Base-by-base conservation (phyloP, 139 green algal species). In the Volvox reticuliferus region DNA sequence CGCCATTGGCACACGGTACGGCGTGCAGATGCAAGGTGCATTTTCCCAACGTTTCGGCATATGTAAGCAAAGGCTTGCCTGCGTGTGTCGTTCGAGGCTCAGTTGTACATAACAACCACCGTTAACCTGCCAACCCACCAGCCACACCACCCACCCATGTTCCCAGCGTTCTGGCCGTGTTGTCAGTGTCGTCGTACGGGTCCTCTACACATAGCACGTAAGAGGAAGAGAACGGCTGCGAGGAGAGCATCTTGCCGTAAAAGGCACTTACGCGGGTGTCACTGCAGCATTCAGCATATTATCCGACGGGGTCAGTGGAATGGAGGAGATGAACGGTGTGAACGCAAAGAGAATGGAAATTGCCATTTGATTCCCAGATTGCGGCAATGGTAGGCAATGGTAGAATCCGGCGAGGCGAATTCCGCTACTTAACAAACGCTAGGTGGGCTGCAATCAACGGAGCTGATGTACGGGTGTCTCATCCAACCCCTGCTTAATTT, bases 201-300 rank as follows among this genome's bases (percentile, higher is more conserved):
- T 92, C 89, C 89, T 92, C 89, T 69, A 92, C 81, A 20, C 32
- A 65, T 50, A 92, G 69, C 68, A 83, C 71, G 81, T 92, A 92
- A 19, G 18, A 16, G 24, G 37, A 16, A 33, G 75, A 1, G 75
- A 85, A 90, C 24, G 86, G 86, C 30, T 50, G n/a, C 44, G 1
- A 12, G 22, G 12, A 26, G 9, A 65, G 69, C 20, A 90, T 20
- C 26, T 63, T 26, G 73, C 86, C 86, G 75, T 90, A 90, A 77
- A 90, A 90, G 35, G 55, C 75, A 61, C 73, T 85, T 18, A 90
- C 44, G 55, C 86, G 86, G 78, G 65, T 79, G 63, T n/a, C 82
- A 13, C 82, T 88, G 82, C 65, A 28, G 44, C 9, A 55, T 88
- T 61, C 65, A 28, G 44, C 9, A 55, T 9, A 55, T 55, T 55